phyloP scores from a whole-genome alignment of 2,329 filamentous ascomycete genomes.

The Apiospora sp. region DNA sequence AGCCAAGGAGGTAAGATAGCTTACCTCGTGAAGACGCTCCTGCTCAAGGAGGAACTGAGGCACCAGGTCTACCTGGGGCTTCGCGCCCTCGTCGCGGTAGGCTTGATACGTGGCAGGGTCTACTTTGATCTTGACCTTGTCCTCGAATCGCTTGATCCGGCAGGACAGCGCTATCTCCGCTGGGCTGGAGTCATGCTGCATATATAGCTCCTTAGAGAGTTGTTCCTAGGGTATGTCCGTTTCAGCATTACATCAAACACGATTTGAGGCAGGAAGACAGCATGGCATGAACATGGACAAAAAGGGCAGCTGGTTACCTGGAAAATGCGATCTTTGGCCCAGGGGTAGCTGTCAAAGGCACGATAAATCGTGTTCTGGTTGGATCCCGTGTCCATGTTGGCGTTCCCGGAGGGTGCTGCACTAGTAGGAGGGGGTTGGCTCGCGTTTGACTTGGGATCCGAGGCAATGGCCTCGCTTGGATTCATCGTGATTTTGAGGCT shows the following conservation, averaged over 20 bases:
- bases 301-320: constrained; percentile 5
- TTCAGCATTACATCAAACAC: background rate
- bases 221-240: constrained; percentile 17
- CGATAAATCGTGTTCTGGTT: constrained; percentile 8
- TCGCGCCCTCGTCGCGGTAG: constrained; percentile 23
- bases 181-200: constrained; percentile 9
- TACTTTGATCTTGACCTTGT: constrained; percentile 27
- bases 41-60: constrained; percentile 27
- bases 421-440: constrained; percentile 7
- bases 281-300: background rate
- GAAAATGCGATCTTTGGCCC: constrained; percentile 28
- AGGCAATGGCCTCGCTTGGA: background rate
- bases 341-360: constrained; percentile 30
- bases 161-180: constrained; percentile 24
- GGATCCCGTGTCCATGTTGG: background rate
- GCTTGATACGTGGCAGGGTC: constrained; percentile 22
- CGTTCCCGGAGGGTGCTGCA: background rate
- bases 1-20: background rate
- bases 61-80: constrained; percentile 25
- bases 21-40: constrained; percentile 28
- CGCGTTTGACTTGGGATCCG: background rate
- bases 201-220: constrained; percentile 26
- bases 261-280: background rate
- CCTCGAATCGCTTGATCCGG: constrained; percentile 27
- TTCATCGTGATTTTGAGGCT: background rate